Conservation (phyloP, 179 eudicot species). For the Silene vulgaris region DNA sequence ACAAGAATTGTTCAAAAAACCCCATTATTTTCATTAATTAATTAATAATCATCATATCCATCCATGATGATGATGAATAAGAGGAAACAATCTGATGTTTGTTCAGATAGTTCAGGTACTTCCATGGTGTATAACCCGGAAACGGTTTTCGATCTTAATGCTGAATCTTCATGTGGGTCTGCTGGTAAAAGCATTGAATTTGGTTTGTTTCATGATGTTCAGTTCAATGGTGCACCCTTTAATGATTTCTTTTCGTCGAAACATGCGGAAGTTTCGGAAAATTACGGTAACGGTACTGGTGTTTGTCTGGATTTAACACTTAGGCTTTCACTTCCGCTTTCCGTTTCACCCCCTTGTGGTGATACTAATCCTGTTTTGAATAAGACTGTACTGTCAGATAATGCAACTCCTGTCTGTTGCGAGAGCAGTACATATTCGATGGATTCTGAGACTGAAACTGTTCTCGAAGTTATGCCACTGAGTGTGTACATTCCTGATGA, state of each 20-base stretch:
- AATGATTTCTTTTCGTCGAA: not conserved
- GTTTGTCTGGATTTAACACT: not conserved
- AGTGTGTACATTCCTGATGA: not conserved
- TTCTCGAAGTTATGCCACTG: not conserved
- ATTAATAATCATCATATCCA: too few relatives aligned
- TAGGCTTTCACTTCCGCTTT: not conserved
- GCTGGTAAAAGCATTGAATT: not conserved
- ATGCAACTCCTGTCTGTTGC: not conserved
- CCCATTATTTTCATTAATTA: too few relatives aligned
- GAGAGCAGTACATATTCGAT: not conserved
- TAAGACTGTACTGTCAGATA: not conserved
- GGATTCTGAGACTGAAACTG: not conserved
- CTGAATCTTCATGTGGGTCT: not conserved
- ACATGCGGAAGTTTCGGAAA: not conserved
- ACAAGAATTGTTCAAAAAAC: too few relatives aligned
- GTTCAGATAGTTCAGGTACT: too few relatives aligned
- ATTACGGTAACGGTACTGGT: not conserved
- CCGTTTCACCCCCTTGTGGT: not conserved
- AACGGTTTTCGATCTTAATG: not conserved
- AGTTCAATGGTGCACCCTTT: not conserved
- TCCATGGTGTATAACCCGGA: not conserved
- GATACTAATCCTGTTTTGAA: not conserved
- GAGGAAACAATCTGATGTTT: too few relatives aligned
- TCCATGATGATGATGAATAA: too few relatives aligned
- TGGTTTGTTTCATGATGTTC: not conserved